Base-by-base conservation (phyloP, 1,284 basidiomycete genomes). In the Sporisorium sorghi region DNA sequence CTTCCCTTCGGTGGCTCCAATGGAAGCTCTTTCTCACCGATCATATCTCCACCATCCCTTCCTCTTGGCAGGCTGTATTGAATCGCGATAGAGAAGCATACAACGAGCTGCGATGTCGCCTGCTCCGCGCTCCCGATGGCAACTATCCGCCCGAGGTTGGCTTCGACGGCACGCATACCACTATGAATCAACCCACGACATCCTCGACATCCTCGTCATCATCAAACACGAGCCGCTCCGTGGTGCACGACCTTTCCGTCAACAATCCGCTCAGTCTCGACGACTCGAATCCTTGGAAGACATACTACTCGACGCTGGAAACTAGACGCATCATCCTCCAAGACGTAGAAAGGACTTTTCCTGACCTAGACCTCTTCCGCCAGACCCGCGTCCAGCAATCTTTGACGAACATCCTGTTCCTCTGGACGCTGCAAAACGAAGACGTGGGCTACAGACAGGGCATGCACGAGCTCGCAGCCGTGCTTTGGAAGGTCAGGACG, bases 401-500 rank as follows among this genome's bases (percentile, higher is more conserved):
- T 17, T 56, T 78, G 15, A 70, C 76, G 47, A 72, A 72, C 51
- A 70, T 70, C 15, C 72, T 85, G 24, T 80, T 78, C 50, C 76
- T 84, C 3, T 85, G 82, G 76, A 52, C 67, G 2, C 64, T 72
- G 24, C 51, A 73, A 40, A 74, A 84, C 32, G 40, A 67, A 17
- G 76, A 81, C 21, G 60, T 75, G 2, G 81, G 81, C 40, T 85
- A 85, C 47, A 60, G 80, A 21, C 83, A 85, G 51, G 83, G 83
- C 5, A 84, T 85, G 82, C 83, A 85, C 52, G 83, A 85, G 61
- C 59, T 85, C n/a, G 74, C 80, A 7, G 78, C 66, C 15, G 64
- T 71, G 5, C 61, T 83, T 11, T 80, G 80, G 77, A 66, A 75
- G 15, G 66, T 79, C 0, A 49, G 81, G 21, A 58, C 57, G 28